phyloP scores from a whole-genome alignment of 139 green algal species.

The Tetradesmus lagerheimii region DNA sequence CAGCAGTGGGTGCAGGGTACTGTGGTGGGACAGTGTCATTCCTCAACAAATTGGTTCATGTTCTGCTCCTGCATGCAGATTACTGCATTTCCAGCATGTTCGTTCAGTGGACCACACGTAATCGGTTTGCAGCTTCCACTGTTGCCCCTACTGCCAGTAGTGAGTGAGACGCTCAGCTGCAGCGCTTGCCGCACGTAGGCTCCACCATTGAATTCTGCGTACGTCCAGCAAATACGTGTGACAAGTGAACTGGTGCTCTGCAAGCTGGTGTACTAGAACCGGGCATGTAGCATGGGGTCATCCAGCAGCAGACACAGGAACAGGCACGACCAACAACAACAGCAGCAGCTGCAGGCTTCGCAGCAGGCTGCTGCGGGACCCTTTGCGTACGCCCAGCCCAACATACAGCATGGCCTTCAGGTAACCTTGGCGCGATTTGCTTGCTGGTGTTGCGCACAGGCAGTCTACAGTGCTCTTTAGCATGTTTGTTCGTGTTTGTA shows the following conservation, averaged over 20 bases:
- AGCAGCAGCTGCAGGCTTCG: neutral
- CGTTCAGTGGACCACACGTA: neutral
- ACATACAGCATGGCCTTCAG: constrained; percentile 18
- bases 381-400: neutral
- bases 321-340: constrained; percentile 6
- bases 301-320: constrained; percentile 9
- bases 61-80: no score
- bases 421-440: neutral
- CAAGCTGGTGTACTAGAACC: neutral
- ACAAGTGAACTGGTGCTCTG: neutral
- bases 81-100: no score
- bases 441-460: neutral
- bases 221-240: neutral
- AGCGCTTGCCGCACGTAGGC: neutral
- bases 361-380: neutral
- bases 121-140: neutral
- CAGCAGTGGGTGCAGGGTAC: neutral
- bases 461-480: neutral
- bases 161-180: neutral
- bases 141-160: neutral
- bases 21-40: neutral
- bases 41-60: no score
- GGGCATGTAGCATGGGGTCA: constrained; percentile 25
- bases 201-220: neutral
- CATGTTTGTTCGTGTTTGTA: neutral